Evolutionary conservation across 441 rosid genomes (phyloP).

Genomic region (Jatropha podagrica): DNA sequence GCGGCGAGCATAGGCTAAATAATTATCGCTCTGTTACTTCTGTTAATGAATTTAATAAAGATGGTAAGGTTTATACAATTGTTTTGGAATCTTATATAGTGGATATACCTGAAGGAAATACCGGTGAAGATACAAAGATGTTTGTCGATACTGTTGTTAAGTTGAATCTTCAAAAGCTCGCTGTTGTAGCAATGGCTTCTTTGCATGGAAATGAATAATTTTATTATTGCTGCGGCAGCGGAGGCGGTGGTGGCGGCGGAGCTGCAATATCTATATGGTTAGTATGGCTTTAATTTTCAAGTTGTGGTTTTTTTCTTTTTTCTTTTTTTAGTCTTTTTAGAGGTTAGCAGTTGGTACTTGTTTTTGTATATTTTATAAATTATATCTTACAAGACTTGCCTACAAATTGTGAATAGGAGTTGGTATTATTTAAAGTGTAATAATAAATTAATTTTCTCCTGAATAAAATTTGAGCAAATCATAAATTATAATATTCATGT

Average conservation of each 20-base stretch:
- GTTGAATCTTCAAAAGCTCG: conserved; percentile 41
- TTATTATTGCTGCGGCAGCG: neutral
- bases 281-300: neutral
- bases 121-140: conserved; percentile 73
- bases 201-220: conserved; percentile 34
- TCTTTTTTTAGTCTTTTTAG: neutral
- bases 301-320: conserved; percentile 3
- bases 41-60: conserved; percentile 55
- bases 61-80: conserved; percentile 48
- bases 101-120: conserved; percentile 79
- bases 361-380: conserved; percentile 11
- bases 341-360: conserved; percentile 12
- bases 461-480: neutral
- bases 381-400: no score
- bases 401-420: neutral
- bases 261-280: conserved; percentile 8
- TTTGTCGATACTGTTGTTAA: conserved; percentile 87
- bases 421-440: conserved; percentile 42
- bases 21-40: conserved; percentile 75
- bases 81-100: conserved; percentile 78
- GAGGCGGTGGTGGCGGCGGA: neutral
- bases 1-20: conserved; percentile 78
- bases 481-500: neutral
- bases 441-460: neutral
- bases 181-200: conserved; percentile 24